Evolutionary conservation across 805 yeast genomes (phyloP).

Genomic region (Hemisphaericaspora nanyangensis): DNA sequence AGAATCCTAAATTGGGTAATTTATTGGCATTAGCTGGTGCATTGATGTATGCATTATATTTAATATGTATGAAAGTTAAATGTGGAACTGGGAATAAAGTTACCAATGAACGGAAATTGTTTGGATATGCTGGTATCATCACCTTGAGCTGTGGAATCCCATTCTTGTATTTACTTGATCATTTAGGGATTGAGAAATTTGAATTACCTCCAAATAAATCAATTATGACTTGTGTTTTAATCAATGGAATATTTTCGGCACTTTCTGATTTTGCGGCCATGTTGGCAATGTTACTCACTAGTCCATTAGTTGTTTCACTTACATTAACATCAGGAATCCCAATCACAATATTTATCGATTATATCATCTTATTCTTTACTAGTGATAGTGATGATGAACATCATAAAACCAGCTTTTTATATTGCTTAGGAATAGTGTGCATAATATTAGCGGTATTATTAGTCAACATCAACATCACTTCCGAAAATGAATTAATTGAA

Average conservation of each 20-base stretch:
- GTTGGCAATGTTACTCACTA: constrained; percentile 49
- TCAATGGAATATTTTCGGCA: constrained; percentile 44
- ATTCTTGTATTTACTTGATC: constrained; percentile 29
- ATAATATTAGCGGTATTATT: constrained; percentile 45
- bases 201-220: constrained; percentile 36
- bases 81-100: constrained; percentile 42
- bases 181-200: constrained; percentile 38
- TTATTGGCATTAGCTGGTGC: constrained; percentile 44
- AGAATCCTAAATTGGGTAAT: constrained; percentile 44
- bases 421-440: constrained; percentile 45
- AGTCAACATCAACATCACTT: constrained; percentile 39
- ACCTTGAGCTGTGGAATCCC: constrained; percentile 42
- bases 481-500: constrained; percentile 43
- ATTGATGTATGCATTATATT: constrained; percentile 42
- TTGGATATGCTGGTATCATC: constrained; percentile 44
- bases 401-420: constrained; percentile 21
- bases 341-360: constrained; percentile 48
- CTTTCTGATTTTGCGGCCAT: constrained; percentile 49
- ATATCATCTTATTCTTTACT: constrained; percentile 24
- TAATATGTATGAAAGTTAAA: constrained; percentile 40
- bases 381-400: constrained; percentile 12
- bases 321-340: constrained; percentile 53
- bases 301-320: constrained; percentile 50
- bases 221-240: constrained; percentile 29
- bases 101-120: constrained; percentile 45